These are phyloP conservation scores for Aspergillus sp. DNA, from an alignment of 2,329 filamentous ascomycete species.

Conservation along the genomic window DNA sequence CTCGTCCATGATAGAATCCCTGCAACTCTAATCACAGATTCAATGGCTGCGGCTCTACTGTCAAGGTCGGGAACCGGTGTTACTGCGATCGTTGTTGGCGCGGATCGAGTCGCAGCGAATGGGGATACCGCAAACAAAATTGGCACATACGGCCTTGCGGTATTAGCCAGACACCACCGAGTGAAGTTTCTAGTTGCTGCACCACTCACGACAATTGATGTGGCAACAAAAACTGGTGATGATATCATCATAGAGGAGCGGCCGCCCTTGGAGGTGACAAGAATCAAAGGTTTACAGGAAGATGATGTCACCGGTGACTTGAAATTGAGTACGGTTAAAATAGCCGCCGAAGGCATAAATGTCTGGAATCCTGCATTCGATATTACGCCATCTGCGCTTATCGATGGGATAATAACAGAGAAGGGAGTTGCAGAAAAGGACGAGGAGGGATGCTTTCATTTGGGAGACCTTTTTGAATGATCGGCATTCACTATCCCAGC, in stretches of 20 bases:
- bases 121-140: constrained; percentile 99
- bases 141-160: constrained; percentile 87
- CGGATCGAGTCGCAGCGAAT: constrained; percentile 92
- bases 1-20: constrained; percentile 92
- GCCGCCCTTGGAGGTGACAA: constrained; percentile 75
- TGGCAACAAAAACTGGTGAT: constrained; percentile 72
- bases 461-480: constrained; percentile 37
- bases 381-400: constrained; percentile 82
- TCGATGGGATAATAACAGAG: constrained; percentile 94
- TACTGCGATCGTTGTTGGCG: constrained; percentile 86
- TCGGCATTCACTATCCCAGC: background rate
- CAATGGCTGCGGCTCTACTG: constrained; percentile 90
- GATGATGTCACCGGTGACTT: constrained; percentile 53
- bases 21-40: constrained; percentile 89
- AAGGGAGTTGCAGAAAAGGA: constrained; percentile 81
- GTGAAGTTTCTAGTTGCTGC: constrained; percentile 95
- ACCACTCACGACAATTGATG: constrained; percentile 89
- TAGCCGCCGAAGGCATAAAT: constrained; percentile 71
- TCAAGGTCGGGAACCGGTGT: constrained; percentile 62
- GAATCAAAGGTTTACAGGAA: constrained; percentile 75
- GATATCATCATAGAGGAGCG: constrained; percentile 92
- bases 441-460: constrained; percentile 66
- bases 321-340: constrained; percentile 66
- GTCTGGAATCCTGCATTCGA: constrained; percentile 99
- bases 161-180: constrained; percentile 83